Evolutionary conservation across 2,329 filamentous ascomycete species (phyloP).

Genomic region (Fusarium algeriense): DNA sequence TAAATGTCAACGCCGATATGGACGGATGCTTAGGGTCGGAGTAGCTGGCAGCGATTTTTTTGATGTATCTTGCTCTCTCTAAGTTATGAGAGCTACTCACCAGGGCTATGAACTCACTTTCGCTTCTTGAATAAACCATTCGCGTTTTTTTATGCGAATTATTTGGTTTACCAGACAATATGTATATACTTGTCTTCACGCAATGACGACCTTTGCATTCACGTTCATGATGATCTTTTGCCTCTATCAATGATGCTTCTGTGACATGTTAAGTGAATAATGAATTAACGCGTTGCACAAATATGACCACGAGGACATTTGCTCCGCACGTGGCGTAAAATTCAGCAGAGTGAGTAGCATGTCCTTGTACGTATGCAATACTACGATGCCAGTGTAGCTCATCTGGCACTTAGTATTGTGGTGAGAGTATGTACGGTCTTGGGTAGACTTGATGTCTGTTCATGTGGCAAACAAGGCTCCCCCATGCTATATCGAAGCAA

Average conservation of each 20-base stretch:
- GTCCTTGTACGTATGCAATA: background rate
- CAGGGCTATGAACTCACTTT: conserved; percentile 29
- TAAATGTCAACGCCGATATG: conserved; percentile 19
- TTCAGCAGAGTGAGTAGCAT: background rate
- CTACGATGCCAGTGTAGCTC: background rate
- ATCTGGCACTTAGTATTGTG: background rate
- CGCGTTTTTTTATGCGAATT: conserved; percentile 21
- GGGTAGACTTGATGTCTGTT: no score
- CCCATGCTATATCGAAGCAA: no score
- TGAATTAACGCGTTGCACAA: background rate
- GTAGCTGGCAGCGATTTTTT: conserved; percentile 30
- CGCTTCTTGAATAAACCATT: conserved; percentile 31
- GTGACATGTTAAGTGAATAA: background rate
- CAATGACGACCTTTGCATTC: conserved; percentile 21
- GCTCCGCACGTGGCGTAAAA: no score
- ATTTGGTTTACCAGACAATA: conserved; percentile 18
- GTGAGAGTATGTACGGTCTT: background rate
- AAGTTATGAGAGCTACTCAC: conserved; percentile 30
- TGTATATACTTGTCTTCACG: conserved; percentile 20
- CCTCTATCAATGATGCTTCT: background rate
- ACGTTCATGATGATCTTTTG: background rate
- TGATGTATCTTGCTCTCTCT: conserved; percentile 29
- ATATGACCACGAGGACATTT: background rate
- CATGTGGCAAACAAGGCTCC: background rate
- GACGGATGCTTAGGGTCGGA: conserved; percentile 13